Evolutionary conservation across 306 rosid species (phyloP).

Genomic region (Vigna mungo): DNA sequence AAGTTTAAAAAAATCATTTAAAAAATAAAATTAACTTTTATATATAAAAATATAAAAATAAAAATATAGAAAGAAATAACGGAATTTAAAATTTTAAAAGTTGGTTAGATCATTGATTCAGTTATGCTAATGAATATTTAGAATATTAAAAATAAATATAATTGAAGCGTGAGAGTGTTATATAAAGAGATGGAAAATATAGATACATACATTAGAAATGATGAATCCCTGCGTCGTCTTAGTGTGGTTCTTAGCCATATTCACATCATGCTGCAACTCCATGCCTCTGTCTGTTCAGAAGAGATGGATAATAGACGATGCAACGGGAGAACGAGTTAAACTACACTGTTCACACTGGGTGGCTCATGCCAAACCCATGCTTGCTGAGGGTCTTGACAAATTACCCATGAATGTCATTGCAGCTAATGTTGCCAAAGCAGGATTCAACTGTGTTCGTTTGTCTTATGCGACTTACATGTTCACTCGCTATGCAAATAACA

Average conservation of each 20-base stretch:
- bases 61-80: no score
- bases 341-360: constrained; percentile 50
- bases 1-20: no score
- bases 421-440: neutral
- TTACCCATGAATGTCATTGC: constrained; percentile 39
- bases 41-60: no score
- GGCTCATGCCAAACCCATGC: constrained; percentile 46
- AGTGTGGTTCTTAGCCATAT: neutral
- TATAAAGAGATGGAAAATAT: neutral
- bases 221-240: neutral
- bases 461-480: constrained; percentile 53
- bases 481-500: constrained; percentile 43
- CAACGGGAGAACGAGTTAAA: constrained; percentile 50
- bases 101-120: no score
- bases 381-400: constrained; percentile 51
- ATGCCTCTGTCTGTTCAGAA: constrained; percentile 49
- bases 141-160: no score
- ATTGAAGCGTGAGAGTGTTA: no score
- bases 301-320: constrained; percentile 56
- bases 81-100: no score
- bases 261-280: neutral
- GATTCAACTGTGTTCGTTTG: constrained; percentile 56
- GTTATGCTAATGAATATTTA: no score
- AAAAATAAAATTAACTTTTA: no score
- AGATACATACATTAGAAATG: neutral